Conservation (phyloP, 2,329 filamentous ascomycete species). For the Nothopassalora personata region DNA sequence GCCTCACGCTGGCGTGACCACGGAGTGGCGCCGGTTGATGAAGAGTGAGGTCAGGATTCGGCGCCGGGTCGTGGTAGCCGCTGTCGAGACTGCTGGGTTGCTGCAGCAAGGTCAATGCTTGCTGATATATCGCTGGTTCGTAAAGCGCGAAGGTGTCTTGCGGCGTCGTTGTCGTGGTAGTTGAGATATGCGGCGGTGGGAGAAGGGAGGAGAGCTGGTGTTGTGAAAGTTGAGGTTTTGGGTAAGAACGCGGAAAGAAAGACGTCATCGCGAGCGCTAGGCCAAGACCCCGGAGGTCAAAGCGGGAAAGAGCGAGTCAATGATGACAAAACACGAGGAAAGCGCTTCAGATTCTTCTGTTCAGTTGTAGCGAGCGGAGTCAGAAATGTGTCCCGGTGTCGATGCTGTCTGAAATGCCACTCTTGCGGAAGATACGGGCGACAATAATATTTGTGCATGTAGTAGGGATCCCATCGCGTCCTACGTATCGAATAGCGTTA, state of each 20-base stretch:
- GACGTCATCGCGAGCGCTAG: conserved; percentile 1
- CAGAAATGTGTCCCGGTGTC: neutral
- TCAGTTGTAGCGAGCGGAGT: conserved; percentile 4
- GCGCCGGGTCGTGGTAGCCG: neutral
- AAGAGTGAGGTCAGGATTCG: neutral
- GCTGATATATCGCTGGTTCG: conserved; percentile 11
- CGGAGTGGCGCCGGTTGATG: conserved; percentile 2
- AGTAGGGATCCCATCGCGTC: neutral
- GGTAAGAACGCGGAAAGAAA: neutral
- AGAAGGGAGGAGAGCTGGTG: neutral
- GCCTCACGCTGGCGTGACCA: conserved; percentile 4
- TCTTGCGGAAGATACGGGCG: conserved; percentile 1
- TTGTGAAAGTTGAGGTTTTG: conserved; percentile 1
- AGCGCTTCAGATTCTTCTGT: neutral
- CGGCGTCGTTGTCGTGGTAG: conserved; percentile 4
- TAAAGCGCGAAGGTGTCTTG: conserved; percentile 7
- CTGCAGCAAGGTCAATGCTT: conserved; percentile 15
- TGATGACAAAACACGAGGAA: neutral
- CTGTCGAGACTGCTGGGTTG: conserved; percentile 3
- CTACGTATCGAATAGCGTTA: neutral
- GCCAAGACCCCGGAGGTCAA: conserved; percentile 2
- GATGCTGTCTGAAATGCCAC: neutral
- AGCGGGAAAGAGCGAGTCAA: neutral
- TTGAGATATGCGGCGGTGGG: neutral
- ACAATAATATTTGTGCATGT: conserved; percentile 4